Base-by-base conservation (phyloP, 371 early-diverging fungal genomes). In the Mucor piriformis region DNA sequence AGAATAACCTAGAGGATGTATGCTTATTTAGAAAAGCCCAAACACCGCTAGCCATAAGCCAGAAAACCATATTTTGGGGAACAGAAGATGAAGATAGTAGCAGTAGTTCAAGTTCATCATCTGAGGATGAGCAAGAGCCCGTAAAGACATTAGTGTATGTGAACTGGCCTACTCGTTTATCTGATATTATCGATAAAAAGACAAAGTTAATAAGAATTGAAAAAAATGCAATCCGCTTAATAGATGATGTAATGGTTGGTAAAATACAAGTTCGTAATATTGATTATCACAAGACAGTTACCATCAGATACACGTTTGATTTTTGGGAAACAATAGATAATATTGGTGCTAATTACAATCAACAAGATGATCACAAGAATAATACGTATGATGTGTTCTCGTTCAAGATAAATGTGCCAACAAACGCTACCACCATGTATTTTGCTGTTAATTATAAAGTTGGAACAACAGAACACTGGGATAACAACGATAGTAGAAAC, bases 221-320 rank as follows among this genome's bases (percentile, higher is more conserved):
- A 18, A 62, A 62, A 21, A 50, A 29, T n/a, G 21, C 24, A 2
- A 50, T 67, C 24, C 27, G 32, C 18, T 5, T 64, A 12, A 11
- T 16, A 34, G 52, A 55, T 21, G 50, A 61, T 44, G 16, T 32
- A 12, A 38, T 54, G 16, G 32, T 35, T 16, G 85, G 87, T 43
- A 76, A 73, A 43, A 61, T 87, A 48, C 67, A 79, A 59, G 90
- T 92, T 2, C 85, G 85, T 58, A 92, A 92, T 65, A 51, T 92
- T 29, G 88, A 82, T 1, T 92, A 85, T 65, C 83, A 87, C 56
- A 92, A 92, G 67, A 47, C 64, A 6, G 85, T 92, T 10, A 54
- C 68, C 5, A 76, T 91, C 34, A 79, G 90, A 16, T 81, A 83
- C 50, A 85, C 90, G 6, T 73, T 66, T 29, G 87, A 92, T 64